A percentile compares a stretch with the other conserved stretches of the same genome.
Evolutionary conservation across 306 rosid species (phyloP).

Genomic region (Sicyos baderoa): DNA sequence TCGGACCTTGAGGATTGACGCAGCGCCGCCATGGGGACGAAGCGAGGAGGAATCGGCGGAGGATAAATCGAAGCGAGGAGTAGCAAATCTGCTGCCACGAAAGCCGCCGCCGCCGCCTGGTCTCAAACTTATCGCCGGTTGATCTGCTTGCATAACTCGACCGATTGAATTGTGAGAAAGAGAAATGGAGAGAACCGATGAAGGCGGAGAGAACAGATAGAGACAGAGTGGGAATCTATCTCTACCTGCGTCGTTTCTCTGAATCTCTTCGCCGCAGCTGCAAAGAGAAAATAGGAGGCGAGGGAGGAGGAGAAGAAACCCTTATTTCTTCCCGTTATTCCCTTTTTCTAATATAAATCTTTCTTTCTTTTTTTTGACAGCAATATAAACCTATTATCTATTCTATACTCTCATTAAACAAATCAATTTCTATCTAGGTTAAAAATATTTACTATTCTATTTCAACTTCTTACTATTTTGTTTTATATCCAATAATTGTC

Average conservation of each 20-base stretch:
- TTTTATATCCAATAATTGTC: too few species aligned
- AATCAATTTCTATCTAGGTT: not conserved
- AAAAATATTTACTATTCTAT: too few species aligned
- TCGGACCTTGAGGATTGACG: slow-evolving; percentile 25
- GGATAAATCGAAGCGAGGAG: slow-evolving; percentile 27
- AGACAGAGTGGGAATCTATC: slow-evolving; percentile 19
- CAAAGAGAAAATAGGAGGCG: slow-evolving; percentile 1
- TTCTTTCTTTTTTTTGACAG: too few species aligned
- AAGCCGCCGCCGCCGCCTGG: slow-evolving; percentile 32
- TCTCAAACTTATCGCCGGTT: slow-evolving; percentile 35
- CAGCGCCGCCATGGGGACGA: slow-evolving; percentile 21
- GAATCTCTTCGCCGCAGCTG: slow-evolving; percentile 27
- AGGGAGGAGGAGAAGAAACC: not conserved
- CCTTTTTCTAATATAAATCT: not conserved
- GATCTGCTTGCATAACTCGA: slow-evolving; percentile 36
- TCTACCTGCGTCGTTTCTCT: slow-evolving; percentile 10
- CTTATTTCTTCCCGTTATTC: slow-evolving; percentile 14
- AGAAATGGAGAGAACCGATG: too few species aligned
- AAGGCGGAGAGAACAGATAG: too few species aligned
- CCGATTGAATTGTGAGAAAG: not conserved
- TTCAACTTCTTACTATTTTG: too few species aligned
- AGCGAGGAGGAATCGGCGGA: slow-evolving; percentile 26
- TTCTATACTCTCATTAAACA: too few species aligned
- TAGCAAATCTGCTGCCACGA: slow-evolving; percentile 23
- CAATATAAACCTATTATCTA: too few species aligned